Evolutionary conservation across 1,284 basidiomycete genomes (phyloP).

Genomic region (Rhodotorula mucilaginosa): DNA sequence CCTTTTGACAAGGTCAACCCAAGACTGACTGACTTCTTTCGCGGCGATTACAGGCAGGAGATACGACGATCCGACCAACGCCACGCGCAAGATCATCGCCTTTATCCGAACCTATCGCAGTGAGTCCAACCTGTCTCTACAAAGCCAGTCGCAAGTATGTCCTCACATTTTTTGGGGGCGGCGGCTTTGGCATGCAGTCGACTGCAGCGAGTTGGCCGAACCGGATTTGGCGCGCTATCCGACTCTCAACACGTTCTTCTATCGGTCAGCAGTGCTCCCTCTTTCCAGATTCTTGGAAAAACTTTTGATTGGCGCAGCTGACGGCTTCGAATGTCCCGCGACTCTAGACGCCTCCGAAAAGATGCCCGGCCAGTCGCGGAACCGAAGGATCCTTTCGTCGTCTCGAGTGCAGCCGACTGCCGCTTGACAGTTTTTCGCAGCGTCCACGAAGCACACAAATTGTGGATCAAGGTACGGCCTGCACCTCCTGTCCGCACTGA

Average conservation of each 20-base stretch:
- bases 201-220: background rate
- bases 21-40: too few relatives aligned
- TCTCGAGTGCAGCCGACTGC: constrained; percentile 81
- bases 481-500: too few relatives aligned
- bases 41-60: constrained; percentile 47
- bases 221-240: constrained; percentile 37
- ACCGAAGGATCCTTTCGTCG: constrained; percentile 71
- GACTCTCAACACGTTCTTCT: constrained; percentile 81
- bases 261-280: constrained; percentile 54
- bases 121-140: background rate
- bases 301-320: constrained; percentile 49
- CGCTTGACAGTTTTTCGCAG: constrained; percentile 88
- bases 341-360: constrained; percentile 83
- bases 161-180: too few relatives aligned
- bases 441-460: constrained; percentile 72
- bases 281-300: constrained; percentile 49
- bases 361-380: constrained; percentile 74
- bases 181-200: background rate
- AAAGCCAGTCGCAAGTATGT: too few relatives aligned
- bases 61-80: constrained; percentile 50
- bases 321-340: background rate
- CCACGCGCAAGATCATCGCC: constrained; percentile 58
- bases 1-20: too few relatives aligned
- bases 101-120: constrained; percentile 70
- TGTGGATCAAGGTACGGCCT: constrained; percentile 83